These are phyloP conservation scores for Malus hybrid DNA, from an alignment of 331 rosid genomes.

Conservation along the genomic window DNA sequence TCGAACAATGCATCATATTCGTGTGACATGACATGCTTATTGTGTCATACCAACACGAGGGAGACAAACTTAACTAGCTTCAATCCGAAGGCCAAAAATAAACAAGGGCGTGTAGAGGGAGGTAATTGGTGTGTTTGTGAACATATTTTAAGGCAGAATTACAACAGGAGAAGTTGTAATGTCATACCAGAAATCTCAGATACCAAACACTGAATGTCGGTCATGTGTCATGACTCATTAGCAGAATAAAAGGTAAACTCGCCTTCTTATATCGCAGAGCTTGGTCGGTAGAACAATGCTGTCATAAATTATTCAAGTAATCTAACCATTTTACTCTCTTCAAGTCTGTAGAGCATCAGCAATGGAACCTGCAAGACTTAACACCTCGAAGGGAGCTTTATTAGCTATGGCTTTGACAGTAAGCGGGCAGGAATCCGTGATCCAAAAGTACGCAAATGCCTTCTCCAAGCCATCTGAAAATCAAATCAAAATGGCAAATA, in stretches of 20 bases:
- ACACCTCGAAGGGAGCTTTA: constrained; percentile 81
- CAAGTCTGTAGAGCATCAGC: constrained; percentile 76
- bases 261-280: background rate
- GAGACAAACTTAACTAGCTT: too few species aligned
- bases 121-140: background rate
- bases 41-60: background rate
- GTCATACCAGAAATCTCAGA: background rate
- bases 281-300: background rate
- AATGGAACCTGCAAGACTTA: constrained; percentile 86
- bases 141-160: background rate
- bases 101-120: too few species aligned
- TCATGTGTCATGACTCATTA: background rate
- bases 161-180: background rate
- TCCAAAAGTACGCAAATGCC: constrained; percentile 83
- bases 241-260: background rate
- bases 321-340: background rate
- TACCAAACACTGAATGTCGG: background rate
- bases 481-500: constrained; percentile 8
- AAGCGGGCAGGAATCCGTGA: constrained; percentile 87
- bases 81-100: too few species aligned
- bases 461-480: constrained; percentile 33
- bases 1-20: too few species aligned
- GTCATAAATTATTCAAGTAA: background rate
- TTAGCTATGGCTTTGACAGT: constrained; percentile 69
- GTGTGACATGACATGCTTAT: background rate